Conservation (phyloP, 306 rosid species). For the Geum urbanum region DNA sequence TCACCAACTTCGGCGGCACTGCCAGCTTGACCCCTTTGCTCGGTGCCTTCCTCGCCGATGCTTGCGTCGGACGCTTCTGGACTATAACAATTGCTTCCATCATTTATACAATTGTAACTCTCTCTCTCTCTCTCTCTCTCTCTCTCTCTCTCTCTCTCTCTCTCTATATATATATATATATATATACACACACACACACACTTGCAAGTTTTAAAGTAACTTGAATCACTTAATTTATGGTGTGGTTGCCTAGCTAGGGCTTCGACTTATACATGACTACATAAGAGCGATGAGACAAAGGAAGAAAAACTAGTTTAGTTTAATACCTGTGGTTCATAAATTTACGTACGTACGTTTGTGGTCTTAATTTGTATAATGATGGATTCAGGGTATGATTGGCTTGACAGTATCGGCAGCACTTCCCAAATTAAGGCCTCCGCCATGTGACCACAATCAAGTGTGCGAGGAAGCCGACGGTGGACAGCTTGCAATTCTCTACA, state of each 20-base stretch:
- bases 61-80: conserved; percentile 79
- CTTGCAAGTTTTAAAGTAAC: too few relatives aligned
- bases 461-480: conserved; percentile 60
- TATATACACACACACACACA: too few relatives aligned
- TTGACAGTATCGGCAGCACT: conserved; percentile 71
- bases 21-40: conserved; percentile 84
- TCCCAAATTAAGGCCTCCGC: conserved; percentile 72
- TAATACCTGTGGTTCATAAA: not conserved
- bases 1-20: conserved; percentile 81
- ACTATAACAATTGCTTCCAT: conserved; percentile 67
- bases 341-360: too few relatives aligned
- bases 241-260: too few relatives aligned
- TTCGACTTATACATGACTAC: too few relatives aligned
- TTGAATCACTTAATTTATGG: too few relatives aligned
- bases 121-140: conserved; percentile 9
- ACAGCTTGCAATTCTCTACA: conserved; percentile 58
- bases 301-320: not conserved
- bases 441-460: conserved; percentile 46
- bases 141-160: not conserved
- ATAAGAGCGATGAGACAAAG: not conserved
- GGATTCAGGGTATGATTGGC: conserved; percentile 67
- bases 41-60: conserved; percentile 87
- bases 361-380: too few relatives aligned
- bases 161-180: not conserved
- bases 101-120: conserved; percentile 59